Base-by-base conservation (phyloP, 2,329 filamentous ascomycete genomes). In the Drechslerella dactyloides region DNA sequence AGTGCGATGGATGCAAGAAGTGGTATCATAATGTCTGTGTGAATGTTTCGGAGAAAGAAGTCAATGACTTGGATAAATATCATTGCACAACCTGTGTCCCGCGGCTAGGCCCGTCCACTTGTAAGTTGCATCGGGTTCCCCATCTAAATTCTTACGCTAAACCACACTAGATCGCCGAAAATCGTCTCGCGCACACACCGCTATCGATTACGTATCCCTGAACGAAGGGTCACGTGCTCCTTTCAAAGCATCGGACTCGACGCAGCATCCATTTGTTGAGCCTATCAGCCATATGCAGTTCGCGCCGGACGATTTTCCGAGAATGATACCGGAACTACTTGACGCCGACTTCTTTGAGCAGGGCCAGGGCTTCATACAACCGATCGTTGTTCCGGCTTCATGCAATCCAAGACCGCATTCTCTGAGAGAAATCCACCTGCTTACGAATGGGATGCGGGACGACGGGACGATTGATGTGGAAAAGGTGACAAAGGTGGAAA, bases 11-110 rank as follows among this genome's bases (percentile, higher is more conserved):
- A 24, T 89, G 87, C 79, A 87, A 88, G 76, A 82, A 82, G 64
- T 89, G 87, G 87, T 88, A 86, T 76, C 87, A 89, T 79, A 86
- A 86, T 69, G 83, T 85, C 59, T 89, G 87, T 77, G 86, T 86
- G 55, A 86, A 86, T 1, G 87, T 89, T 77, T 87, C 83, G 75
- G 85, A 86, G 74, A 82, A 84, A 24, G 86, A 89, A 76, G 84
- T 88, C 35, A 84, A 85, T 63, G 85, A 85, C 59, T 85, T 89
- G 50, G 87, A 89, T 80, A 89, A 89, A 77, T 89, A 85, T 76
- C 87, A 87, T 76, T 89, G 87, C 78, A 80, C 80, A 57, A 78
- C 79, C 59, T 89, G 87, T 77, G 85, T 85, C 73, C 83, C 85
- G 21, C 79, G 81, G 11, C 83, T 86, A 78, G 87, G 87, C 19